A percentile compares a stretch with the other conserved stretches of the same genome.
phyloP scores from a whole-genome alignment of 345 rosid genomes.

The Citrus trifoliata region DNA sequence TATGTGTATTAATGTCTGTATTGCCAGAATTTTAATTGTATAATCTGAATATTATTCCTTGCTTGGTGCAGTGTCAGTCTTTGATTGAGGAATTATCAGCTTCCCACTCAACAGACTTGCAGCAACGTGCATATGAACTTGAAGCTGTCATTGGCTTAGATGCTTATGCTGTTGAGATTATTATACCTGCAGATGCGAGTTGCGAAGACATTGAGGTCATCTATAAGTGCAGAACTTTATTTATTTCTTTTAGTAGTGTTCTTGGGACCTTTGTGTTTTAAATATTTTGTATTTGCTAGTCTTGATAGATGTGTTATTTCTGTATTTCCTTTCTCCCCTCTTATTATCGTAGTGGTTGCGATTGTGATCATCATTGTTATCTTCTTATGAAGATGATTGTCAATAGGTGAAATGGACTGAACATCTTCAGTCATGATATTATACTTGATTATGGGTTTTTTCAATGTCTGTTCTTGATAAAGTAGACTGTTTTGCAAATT shows the following conservation, averaged over 20 bases:
- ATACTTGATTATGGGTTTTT: background rate
- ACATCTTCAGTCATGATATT: background rate
- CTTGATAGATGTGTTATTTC: background rate
- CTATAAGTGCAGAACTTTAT: background rate
- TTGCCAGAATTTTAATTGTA: background rate
- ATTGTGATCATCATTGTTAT: background rate
- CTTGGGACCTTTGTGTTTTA: background rate
- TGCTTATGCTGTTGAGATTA: conserved; percentile 55
- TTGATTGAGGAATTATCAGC: conserved; percentile 83
- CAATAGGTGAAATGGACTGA: background rate
- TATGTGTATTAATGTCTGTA: background rate
- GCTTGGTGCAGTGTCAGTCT: conserved; percentile 75
- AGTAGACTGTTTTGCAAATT: background rate
- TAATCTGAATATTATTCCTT: conserved; percentile 1
- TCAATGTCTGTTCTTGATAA: background rate
- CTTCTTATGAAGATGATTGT: background rate
- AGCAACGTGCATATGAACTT: conserved; percentile 98
- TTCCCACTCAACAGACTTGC: conserved; percentile 96
- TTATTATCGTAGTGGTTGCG: background rate
- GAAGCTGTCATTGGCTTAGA: conserved; percentile 71
- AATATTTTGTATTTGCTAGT: background rate
- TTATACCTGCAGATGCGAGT: conserved; percentile 89
- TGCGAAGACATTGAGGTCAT: conserved; percentile 93
- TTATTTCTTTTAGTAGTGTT: background rate
- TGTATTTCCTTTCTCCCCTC: background rate